A percentile compares a stretch with the other conserved stretches of the same genome.
Evolutionary conservation across 1,139 yeast genomes (phyloP).

Genomic region (Pichia inconspicua): DNA sequence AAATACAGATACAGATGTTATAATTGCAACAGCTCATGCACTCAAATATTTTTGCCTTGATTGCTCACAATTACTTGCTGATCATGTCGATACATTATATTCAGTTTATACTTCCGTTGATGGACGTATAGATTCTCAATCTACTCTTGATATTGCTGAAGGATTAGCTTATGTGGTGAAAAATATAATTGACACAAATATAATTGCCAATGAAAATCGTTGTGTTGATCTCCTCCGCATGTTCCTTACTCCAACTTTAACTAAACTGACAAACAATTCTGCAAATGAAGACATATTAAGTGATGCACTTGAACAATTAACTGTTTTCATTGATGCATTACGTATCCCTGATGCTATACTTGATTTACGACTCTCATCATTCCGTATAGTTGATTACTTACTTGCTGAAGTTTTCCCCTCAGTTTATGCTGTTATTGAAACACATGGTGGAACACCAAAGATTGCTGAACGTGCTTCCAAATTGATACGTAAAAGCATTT

Average conservation of each 20-base stretch:
- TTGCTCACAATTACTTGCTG: constrained; percentile 61
- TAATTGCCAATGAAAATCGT: constrained; percentile 25
- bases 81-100: constrained; percentile 69
- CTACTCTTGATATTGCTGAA: constrained; percentile 75
- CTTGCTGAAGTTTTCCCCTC: constrained; percentile 54
- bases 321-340: constrained; percentile 62
- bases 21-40: constrained; percentile 88
- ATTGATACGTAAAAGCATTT: constrained; percentile 57
- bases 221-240: constrained; percentile 41
- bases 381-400: constrained; percentile 54
- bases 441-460: constrained; percentile 46
- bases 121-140: constrained; percentile 50
- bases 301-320: constrained; percentile 47
- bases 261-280: constrained; percentile 29
- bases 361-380: constrained; percentile 24
- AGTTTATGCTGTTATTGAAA: constrained; percentile 40
- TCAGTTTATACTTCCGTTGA: constrained; percentile 64
- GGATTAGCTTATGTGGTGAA: constrained; percentile 82
- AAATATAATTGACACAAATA: constrained; percentile 36
- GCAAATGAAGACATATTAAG: constrained; percentile 8
- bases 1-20: constrained; percentile 38
- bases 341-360: constrained; percentile 30
- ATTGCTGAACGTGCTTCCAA: constrained; percentile 73
- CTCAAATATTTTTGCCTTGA: constrained; percentile 92
- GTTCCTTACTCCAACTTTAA: constrained; percentile 64